Evolutionary conservation across 1,139 yeast species (phyloP).

Genomic region (Dujonia santamariae): DNA sequence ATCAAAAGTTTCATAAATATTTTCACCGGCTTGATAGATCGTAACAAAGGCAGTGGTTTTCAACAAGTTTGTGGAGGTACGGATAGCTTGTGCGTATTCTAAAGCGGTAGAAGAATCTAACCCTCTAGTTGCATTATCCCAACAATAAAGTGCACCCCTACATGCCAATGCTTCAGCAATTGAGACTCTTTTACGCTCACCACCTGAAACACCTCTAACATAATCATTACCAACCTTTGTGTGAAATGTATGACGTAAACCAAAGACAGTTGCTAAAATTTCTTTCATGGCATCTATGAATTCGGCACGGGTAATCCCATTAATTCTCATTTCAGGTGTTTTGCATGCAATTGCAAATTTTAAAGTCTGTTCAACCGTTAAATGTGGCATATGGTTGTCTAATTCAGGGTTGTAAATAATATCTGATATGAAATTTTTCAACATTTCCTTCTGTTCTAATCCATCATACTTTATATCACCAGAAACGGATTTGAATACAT

Average conservation of each 20-base stretch:
- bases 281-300: conserved; percentile 48
- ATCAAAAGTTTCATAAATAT: conserved; percentile 59
- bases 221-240: conserved; percentile 62
- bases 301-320: conserved; percentile 44
- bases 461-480: conserved; percentile 52
- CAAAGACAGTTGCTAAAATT: conserved; percentile 52
- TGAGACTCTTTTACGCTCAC: conserved; percentile 63
- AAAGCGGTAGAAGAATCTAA: conserved; percentile 72
- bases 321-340: conserved; percentile 55
- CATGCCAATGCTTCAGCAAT: conserved; percentile 62
- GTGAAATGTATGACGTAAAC: conserved; percentile 52
- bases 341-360: conserved; percentile 58
- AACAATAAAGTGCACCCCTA: conserved; percentile 56
- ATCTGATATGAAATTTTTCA: conserved; percentile 45
- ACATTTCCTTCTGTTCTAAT: conserved; percentile 45
- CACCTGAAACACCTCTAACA: conserved; percentile 64
- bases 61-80: conserved; percentile 56
- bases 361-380: conserved; percentile 62
- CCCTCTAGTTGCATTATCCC: conserved; percentile 84
- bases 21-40: conserved; percentile 67
- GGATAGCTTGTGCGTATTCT: conserved; percentile 60
- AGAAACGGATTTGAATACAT: conserved; percentile 20
- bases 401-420: conserved; percentile 60
- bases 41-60: conserved; percentile 58
- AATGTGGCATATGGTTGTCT: conserved; percentile 62